These are phyloP conservation scores for Arabidopsis suecica DNA, from an alignment of 345 rosid species.

Conservation along the genomic window DNA sequence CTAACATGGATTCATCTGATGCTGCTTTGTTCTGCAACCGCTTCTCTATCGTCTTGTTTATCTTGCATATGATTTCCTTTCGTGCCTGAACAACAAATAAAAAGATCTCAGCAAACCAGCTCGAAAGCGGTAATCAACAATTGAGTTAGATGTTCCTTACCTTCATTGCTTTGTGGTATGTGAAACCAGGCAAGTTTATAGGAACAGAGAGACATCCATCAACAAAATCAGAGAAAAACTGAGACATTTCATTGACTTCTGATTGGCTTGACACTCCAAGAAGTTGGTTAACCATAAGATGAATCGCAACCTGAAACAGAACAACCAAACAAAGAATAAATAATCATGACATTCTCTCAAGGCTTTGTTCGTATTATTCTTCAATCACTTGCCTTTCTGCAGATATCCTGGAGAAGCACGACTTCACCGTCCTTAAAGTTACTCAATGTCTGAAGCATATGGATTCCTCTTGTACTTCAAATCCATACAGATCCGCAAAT, in stretches of 20 bases:
- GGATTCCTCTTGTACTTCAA: no score
- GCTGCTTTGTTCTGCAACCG: no score
- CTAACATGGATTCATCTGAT: no score
- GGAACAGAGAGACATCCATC: conserved; percentile 94
- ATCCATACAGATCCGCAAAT: no score
- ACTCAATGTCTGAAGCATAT: conserved; percentile 55
- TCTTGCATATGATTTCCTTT: conserved; percentile 67
- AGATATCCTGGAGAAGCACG: conserved; percentile 73
- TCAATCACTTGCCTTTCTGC: conserved; percentile 66
- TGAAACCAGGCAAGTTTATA: conserved; percentile 71
- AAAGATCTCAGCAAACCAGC: neutral
- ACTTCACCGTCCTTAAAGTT: conserved; percentile 54
- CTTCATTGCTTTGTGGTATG: conserved; percentile 82
- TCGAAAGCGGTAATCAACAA: conserved; percentile 6
- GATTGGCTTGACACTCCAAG: conserved; percentile 64
- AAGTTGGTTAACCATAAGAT: conserved; percentile 83
- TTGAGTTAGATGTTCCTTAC: conserved; percentile 39
- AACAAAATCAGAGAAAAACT: conserved; percentile 74
- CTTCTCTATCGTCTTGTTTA: conserved; percentile 56
- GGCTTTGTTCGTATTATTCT: no score
- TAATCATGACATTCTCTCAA: neutral
- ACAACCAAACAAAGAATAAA: conserved; percentile 18
- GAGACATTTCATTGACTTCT: conserved; percentile 79
- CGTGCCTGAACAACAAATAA: conserved; percentile 57
- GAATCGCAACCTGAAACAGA: conserved; percentile 68